Base-by-base conservation (phyloP, 2,329 filamentous ascomycete genomes). In the Colletotrichum echinochloae region DNA sequence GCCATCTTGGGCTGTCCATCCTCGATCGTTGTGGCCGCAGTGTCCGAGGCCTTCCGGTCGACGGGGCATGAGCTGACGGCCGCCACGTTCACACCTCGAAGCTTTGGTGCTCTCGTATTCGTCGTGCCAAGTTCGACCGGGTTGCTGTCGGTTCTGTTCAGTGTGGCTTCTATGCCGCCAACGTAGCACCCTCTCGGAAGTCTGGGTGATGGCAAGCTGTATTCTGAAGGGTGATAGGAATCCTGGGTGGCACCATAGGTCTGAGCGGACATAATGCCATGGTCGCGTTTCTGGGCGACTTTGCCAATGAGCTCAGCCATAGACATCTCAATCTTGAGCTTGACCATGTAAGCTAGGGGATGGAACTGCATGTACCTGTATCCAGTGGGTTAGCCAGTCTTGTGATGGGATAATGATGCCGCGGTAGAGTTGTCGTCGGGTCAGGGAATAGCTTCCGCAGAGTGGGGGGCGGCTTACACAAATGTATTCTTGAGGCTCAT, bases 251-350 rank as follows among this genome's bases (percentile, higher is more conserved):
- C 26, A 28, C 52, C 59, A 18, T 65, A 66, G 44, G 62, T 61
- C 2, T 33, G 59, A 8, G 66, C 65, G 18, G 71, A 69, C 7
- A 66, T 39, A 0, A 70, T 65, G n/a, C 65, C 65, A 16, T 65
- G 60, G 20, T 73, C 70, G 6, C 69, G 56, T 33, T 74, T 71
- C 12, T 63, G 72, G 1, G 78, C 78, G 26, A 84, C 77, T 67
- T 81, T 82, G 44, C 77, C 82, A 71, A 87, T 87, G 18, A 87
- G 81, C 54, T 83, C 83, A 66, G 86, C 85, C 84, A 87, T 87
- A 8, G 82, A 82, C 81, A 87, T 83, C 74, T 87, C 85, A 73
- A 87, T 87, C 73, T 87, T 84, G 52, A 87, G 80, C 64, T 87
- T 87, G 55, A 87, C 83, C 16, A 84, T 80, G 73, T 87, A 87